These are phyloP conservation scores for Ophiorrhiza pumila DNA, from an alignment of 257 asterid species.

Conservation along the genomic window DNA sequence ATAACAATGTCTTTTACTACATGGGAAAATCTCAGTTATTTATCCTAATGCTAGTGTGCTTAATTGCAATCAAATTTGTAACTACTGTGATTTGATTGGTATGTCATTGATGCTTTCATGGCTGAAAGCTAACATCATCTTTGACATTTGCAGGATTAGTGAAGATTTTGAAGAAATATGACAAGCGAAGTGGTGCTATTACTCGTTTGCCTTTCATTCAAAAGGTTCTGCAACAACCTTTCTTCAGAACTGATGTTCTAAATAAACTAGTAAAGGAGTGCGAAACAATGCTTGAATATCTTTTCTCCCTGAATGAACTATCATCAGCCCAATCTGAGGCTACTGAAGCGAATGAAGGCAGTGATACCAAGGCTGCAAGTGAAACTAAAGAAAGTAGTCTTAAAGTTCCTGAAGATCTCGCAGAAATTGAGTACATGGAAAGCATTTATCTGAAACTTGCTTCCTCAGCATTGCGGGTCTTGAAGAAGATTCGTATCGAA, in stretches of 20 bases:
- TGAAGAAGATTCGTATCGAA: conserved; percentile 59
- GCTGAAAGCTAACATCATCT: neutral
- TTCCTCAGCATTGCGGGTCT: conserved; percentile 50
- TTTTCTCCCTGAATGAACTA: conserved; percentile 44
- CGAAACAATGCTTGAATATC: conserved; percentile 50
- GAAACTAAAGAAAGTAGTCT: conserved; percentile 19
- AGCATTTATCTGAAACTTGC: conserved; percentile 58
- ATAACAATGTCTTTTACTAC: neutral
- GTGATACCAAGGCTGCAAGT: conserved; percentile 15
- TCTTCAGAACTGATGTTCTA: conserved; percentile 50
- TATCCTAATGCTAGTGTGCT: neutral
- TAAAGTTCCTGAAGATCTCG: conserved; percentile 51
- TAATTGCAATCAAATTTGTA: neutral
- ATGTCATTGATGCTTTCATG: neutral
- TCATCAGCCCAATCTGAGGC: conserved; percentile 40
- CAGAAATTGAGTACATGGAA: conserved; percentile 53
- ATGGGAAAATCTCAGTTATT: too few species aligned
- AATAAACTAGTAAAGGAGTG: conserved; percentile 62
- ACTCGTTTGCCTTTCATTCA: conserved; percentile 64
- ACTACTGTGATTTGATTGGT: neutral
- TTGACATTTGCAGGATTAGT: conserved; percentile 51
- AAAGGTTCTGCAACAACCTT: conserved; percentile 62
- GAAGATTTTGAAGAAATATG: conserved; percentile 80
- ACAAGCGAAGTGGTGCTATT: conserved; percentile 60
- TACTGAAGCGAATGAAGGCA: conserved; percentile 26